Percentiles rank a stretch among this genome's conserved stretches.
phyloP scores from a whole-genome alignment of 371 early-diverging fungal genomes.

The Lichtheimia ornata region DNA sequence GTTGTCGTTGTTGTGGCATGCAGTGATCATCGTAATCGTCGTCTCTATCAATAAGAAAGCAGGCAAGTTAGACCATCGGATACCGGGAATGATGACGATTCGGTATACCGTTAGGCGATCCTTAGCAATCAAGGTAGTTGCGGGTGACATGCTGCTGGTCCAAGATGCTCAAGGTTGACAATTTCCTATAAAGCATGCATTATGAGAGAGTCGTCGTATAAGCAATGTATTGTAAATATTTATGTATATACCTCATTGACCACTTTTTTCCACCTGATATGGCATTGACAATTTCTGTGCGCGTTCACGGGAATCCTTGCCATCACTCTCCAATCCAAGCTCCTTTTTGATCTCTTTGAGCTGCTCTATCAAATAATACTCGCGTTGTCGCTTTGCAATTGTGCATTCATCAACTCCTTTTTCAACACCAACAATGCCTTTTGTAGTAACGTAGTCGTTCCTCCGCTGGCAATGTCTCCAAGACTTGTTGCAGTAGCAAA shows the following conservation, averaged over 20 bases:
- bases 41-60: too few species aligned
- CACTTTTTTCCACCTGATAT: constrained; percentile 84
- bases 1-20: too few species aligned
- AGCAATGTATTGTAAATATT: background rate
- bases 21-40: too few species aligned
- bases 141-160: constrained; percentile 93
- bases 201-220: background rate
- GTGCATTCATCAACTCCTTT: constrained; percentile 95
- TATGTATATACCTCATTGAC: constrained; percentile 88
- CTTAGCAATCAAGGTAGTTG: constrained; percentile 98
- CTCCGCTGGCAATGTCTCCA: constrained; percentile 86
- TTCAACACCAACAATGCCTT: constrained; percentile 91
- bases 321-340: constrained; percentile 94
- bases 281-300: constrained; percentile 87
- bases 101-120: too few species aligned
- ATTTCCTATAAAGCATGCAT: constrained; percentile 62
- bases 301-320: constrained; percentile 93
- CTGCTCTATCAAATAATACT: constrained; percentile 98
- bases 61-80: too few species aligned
- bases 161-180: constrained; percentile 88
- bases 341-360: constrained; percentile 98
- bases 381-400: constrained; percentile 92
- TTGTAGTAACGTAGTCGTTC: constrained; percentile 90
- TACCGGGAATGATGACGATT: too few species aligned
- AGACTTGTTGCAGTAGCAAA: constrained; percentile 95